Evolutionary conservation across 2,329 filamentous ascomycete species (phyloP), one percentile per base, ranked within the genome.

Genomic region (Trichocomaceae sp.): DNA sequence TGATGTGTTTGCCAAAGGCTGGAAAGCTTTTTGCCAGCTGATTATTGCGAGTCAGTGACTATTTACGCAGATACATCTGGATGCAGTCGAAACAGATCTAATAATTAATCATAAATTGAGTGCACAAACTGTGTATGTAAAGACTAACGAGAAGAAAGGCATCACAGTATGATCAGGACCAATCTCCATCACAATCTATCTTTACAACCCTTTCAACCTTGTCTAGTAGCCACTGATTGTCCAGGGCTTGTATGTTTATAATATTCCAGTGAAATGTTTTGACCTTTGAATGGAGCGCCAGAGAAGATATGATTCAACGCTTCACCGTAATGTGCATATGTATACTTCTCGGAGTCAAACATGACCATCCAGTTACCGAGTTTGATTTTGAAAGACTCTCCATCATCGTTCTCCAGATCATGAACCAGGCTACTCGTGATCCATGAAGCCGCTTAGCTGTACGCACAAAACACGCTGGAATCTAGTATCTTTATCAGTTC

Each of bases 381-480:
- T 35, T 9, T 48, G 51, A 48, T 33, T 54, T 48, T 54, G 51
- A 48, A 54, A 15, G 50, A 23, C 19, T 26, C 1, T 23, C 37
- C 45, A 8, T 44, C 45, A 0, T 54, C 22, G 44, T 3, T 42
- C n/a, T 48, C 51, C 3, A 22, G 12, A 15, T 10, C n/a, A 48
- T 50, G 42, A 20, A 42, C 35, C 19, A 45, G 23, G 12, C 42
- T 54, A 17, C 44, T 54, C 33, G n/a, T 54, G 51, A 20, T 54
- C 48, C 39, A 54, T 42, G 37, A 54, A 48, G 3, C 45, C 51
- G 23, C 45, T 48, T 44, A 54, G 45, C 23, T 62, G 58, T 2
- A 60, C 19, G 13, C 57, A 59, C 3, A 54, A 47, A n/a, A 58
- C 59, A 8, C 59, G 60, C 46, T 62, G 52, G 22, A 58, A 57